A percentile compares a stretch with the other conserved stretches of the same genome.
Conservation (phyloP, 2,329 filamentous ascomycete species). For the Lasiodiplodia theobromae region DNA sequence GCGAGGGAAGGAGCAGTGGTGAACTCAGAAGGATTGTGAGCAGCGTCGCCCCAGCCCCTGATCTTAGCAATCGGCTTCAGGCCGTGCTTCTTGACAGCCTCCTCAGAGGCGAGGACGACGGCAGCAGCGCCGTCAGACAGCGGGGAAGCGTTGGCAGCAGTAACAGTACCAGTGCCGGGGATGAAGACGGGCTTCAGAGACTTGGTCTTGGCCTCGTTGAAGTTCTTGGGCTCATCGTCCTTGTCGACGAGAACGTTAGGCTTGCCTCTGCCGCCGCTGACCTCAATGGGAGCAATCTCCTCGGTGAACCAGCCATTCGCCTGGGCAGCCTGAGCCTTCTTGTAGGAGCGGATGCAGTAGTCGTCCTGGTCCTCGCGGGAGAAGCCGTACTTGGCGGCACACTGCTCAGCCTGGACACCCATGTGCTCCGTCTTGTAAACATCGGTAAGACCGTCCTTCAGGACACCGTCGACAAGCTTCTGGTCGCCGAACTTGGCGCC, state of each 20-base stretch:
- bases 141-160: conserved; percentile 94
- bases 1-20: conserved; percentile 92
- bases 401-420: conserved; percentile 92
- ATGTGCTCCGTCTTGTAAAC: conserved; percentile 97
- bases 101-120: conserved; percentile 91
- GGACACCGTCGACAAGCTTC: conserved; percentile 84
- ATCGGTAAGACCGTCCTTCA: conserved; percentile 94
- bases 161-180: conserved; percentile 85
- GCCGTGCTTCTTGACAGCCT: conserved; percentile 88
- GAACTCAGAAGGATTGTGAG: conserved; percentile 90
- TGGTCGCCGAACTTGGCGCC: conserved; percentile 96
- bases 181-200: conserved; percentile 77
- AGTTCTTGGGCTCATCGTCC: conserved; percentile 96
- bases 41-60: conserved; percentile 95
- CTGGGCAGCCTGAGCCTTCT: conserved; percentile 87
- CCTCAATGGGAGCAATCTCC: conserved; percentile 90
- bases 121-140: conserved; percentile 95
- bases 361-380: conserved; percentile 88
- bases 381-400: conserved; percentile 82
- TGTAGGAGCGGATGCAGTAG: conserved; percentile 94
- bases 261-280: conserved; percentile 89
- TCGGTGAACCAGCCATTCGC: conserved; percentile 80
- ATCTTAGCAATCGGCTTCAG: conserved; percentile 96
- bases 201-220: conserved; percentile 60
- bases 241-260: conserved; percentile 78